Base-by-base conservation (phyloP, 1,284 basidiomycete genomes). In the Leccinum subrobustum region DNA sequence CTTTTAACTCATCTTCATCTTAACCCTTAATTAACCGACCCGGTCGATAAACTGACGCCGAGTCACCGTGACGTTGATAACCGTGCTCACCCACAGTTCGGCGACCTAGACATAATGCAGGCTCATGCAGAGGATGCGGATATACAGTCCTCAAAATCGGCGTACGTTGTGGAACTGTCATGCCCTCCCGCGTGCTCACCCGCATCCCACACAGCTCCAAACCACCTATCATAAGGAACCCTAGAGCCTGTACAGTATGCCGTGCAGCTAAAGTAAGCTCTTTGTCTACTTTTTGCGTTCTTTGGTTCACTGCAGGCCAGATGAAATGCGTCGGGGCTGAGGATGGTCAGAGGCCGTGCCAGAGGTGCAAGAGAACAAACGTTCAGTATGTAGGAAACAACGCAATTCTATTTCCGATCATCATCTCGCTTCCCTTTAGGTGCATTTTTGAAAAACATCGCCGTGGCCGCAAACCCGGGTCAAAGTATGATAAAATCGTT, bases 271-370 rank as follows among this genome's bases (percentile, higher is more conserved):
- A 93, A 83, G 91, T 88, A 70, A 47, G 70, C 65, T 55, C 56
- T 66, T 60, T 58, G 55, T 57, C 58, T 61, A 58, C 51, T 56
- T 64, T 59, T 58, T 56, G 60, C 63, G 54, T 63, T 62, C 62
- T 44, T 47, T 62, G 60, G 59, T 61, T 68, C 61, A 65, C 60
- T 59, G 57, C 61, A 61, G 58, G 61, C 44, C 60, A 93, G 91
- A 93, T 93, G 91, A 92, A 92, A 74, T 93, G 91, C 68, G 90
- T 93, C 59, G 91, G 89, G 47, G 87, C 91, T 55, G 91, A 92
- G 68, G 90, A 92, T 68, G 89, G 89, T 59, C 80, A 83, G 65
- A 83, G 84, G 65, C 83, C 83, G 31, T 92, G 90, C 68, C 88
- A 92, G 70, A 86, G 90, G 56, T 93, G 91, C 77, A 88, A 84